Evolutionary conservation across 345 rosid species (phyloP).

Genomic region (Boechera stricta): DNA sequence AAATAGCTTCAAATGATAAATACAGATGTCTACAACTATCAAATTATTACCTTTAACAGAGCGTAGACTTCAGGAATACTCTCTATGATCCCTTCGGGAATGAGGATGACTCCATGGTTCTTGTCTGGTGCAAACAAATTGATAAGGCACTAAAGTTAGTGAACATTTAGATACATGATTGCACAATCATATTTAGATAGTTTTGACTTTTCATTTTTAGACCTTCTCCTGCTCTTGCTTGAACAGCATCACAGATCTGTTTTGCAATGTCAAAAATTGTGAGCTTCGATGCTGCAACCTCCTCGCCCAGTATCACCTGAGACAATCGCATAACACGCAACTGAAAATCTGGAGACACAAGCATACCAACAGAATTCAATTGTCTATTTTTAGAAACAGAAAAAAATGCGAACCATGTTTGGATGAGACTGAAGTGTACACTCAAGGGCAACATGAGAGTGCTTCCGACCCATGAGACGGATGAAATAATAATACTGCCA

Average conservation of each 20-base stretch:
- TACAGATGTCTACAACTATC: constrained; percentile 22
- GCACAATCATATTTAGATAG: constrained; percentile 21
- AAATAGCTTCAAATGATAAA: constrained; percentile 11
- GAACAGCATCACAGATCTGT: constrained; percentile 97
- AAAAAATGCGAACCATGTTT: constrained; percentile 72
- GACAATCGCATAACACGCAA: constrained; percentile 21
- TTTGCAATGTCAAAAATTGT: constrained; percentile 89
- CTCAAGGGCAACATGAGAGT: constrained; percentile 96
- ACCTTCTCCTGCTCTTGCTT: constrained; percentile 93
- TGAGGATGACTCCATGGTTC: constrained; percentile 91
- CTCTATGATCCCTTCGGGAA: constrained; percentile 98
- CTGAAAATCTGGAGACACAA: constrained; percentile 22
- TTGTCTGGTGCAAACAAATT: constrained; percentile 61
- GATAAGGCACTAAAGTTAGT: constrained; percentile 36
- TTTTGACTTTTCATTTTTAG: constrained; percentile 16
- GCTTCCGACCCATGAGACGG: constrained; percentile 97
- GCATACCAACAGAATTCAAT: constrained; percentile 7
- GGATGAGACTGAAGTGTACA: constrained; percentile 99
- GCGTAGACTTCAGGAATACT: constrained; percentile 98
- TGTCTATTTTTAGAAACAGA: neutral
- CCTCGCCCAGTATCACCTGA: constrained; percentile 96
- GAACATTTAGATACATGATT: constrained; percentile 1
- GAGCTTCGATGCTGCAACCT: constrained; percentile 97
- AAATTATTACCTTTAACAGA: constrained; percentile 70
- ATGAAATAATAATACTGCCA: constrained; percentile 95